Percentiles rank a stretch among this genome's conserved stretches.
These are phyloP conservation scores for Cladophialophora immunda DNA, from an alignment of 2,329 filamentous ascomycete genomes.

Conservation along the genomic window DNA sequence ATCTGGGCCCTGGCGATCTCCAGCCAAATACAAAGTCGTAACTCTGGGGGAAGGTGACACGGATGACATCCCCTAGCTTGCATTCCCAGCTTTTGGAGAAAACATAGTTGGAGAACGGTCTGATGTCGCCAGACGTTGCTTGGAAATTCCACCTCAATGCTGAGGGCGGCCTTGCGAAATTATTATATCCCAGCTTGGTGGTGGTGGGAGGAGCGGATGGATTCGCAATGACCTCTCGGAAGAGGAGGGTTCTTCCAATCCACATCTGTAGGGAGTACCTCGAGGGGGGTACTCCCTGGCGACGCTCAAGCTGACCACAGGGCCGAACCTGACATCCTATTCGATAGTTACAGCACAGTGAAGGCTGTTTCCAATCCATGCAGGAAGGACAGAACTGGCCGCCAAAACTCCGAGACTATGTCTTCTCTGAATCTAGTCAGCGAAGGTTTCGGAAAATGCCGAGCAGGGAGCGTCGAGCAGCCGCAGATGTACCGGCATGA, in stretches of 20 bases:
- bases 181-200: background rate
- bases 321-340: background rate
- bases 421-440: slow-evolving; percentile 1
- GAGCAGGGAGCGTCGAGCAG: background rate
- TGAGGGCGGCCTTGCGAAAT: background rate
- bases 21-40: background rate
- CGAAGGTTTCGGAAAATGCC: background rate
- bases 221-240: background rate
- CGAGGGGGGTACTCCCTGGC: background rate
- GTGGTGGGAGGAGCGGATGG: background rate
- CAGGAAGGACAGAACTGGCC: background rate
- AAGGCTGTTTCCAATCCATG: background rate
- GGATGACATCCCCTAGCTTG: background rate
- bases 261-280: background rate
- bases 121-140: background rate
- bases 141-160: background rate
- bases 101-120: background rate
- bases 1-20: background rate
- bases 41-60: background rate
- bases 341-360: background rate
- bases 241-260: background rate
- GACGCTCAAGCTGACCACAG: background rate
- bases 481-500: background rate
- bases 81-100: background rate
- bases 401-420: background rate